phyloP scores from a whole-genome alignment of 495 filamentous ascomycete genomes.

The Lepidopterella palustris region DNA sequence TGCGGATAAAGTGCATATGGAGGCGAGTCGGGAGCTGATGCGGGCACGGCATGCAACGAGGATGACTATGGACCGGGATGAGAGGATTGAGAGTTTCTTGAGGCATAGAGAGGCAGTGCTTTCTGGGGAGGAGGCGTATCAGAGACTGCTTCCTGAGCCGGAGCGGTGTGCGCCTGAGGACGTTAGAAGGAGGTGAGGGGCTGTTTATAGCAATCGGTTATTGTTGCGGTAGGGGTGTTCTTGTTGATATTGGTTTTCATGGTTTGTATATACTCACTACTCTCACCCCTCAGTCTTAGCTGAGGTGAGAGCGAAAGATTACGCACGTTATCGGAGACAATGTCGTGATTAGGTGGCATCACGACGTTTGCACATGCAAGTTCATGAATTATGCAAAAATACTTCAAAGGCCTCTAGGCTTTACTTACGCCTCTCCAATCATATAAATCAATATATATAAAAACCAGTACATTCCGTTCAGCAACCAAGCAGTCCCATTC shows the following conservation, averaged over 20 bases:
- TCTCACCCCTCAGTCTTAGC: neutral
- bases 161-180: conserved; percentile 29
- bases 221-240: neutral
- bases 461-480: no score
- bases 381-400: no score
- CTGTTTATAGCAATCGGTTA: neutral
- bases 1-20: conserved; percentile 53
- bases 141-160: conserved; percentile 27
- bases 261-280: neutral
- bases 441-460: no score
- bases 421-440: no score
- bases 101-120: conserved; percentile 30
- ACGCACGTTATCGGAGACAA: neutral
- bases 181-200: conserved; percentile 2
- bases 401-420: no score
- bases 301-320: neutral
- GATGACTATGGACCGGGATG: conserved; percentile 45
- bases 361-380: neutral
- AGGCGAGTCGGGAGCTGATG: conserved; percentile 55
- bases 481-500: no score
- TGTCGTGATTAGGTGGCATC: neutral
- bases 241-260: neutral
- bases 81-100: conserved; percentile 67
- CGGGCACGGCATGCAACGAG: conserved; percentile 48
- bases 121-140: conserved; percentile 27